Evolutionary conservation across 2,329 filamentous ascomycete genomes (phyloP), one percentile per base, ranked within the genome.

Genomic region (Aureobasidium vineae): DNA sequence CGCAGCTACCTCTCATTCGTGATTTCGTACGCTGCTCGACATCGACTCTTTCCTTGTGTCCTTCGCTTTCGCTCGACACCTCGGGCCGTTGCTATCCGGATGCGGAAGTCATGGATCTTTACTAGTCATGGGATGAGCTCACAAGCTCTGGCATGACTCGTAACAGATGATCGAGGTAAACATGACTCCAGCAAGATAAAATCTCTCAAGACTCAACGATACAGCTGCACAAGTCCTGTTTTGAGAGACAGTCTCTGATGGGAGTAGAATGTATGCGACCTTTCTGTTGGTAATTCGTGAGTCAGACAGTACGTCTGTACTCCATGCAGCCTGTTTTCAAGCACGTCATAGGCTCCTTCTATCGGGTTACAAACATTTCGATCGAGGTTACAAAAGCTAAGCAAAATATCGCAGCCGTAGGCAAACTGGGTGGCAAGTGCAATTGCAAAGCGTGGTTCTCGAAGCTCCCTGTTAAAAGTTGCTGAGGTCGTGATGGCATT

Each of bases 31-130:
- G 10, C 19, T n/a, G 31, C 6, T 23, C 28, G 13, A 36, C 47
- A 43, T 16, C 19, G 31, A 6, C 40, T n/a, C 45, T 38, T 63
- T 33, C 47, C 11, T 40, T 33, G 33, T 59, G 2, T 11, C 26
- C 33, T 52, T 40, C 19, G 36, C 16, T 53, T 43, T 50, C 47
- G 33, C 21, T 7, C 43, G 19, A 40, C 47, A 53, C 33, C 60
- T 63, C 60, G 45, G 47, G n/a, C 59, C 45, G 59, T 63, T 63
- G 59, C n/a, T 50, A 50, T 50, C 60, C 47, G 23, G 36, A 63
- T 63, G 47, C 47, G 60, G 60, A 52, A 53, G 38, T 50, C 7
- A n/a, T 50, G n/a, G 23, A 49, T 63, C 15, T 28, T 23, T 2
- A 3, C 26, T 33, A 53, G 60, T 63, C 60, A 63, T 63, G 60